A percentile compares a stretch with the other conserved stretches of the same genome.
Evolutionary conservation across 2,329 filamentous ascomycete genomes (phyloP).

Genomic region (Pestalotiopsis sp.): DNA sequence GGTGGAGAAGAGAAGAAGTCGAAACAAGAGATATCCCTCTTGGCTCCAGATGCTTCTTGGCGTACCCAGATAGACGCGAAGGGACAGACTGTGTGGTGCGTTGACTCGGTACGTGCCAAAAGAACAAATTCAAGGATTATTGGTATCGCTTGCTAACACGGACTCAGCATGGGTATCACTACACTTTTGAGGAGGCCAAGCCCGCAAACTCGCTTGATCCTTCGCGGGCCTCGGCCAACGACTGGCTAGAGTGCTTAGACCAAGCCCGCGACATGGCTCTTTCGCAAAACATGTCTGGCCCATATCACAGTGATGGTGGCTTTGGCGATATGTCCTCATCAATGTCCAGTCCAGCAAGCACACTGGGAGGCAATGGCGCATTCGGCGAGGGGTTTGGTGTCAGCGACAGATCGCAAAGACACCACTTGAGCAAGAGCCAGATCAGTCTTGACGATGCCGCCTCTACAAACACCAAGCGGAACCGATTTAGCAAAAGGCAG

Average conservation of each 20-base stretch:
- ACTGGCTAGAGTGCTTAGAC: slow-evolving; percentile 91
- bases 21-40: slow-evolving; percentile 88
- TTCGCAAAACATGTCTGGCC: slow-evolving; percentile 69
- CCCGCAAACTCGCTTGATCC: slow-evolving; percentile 57
- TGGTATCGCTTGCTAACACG: slow-evolving; percentile 12
- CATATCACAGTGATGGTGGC: slow-evolving; percentile 68
- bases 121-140: slow-evolving; percentile 8
- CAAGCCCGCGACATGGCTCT: slow-evolving; percentile 83
- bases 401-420: slow-evolving; percentile 57
- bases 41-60: slow-evolving; percentile 76
- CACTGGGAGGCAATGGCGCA: slow-evolving; percentile 63
- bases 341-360: slow-evolving; percentile 77
- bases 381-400: slow-evolving; percentile 53
- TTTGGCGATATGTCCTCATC: slow-evolving; percentile 72
- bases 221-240: slow-evolving; percentile 72
- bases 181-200: slow-evolving; percentile 92
- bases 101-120: slow-evolving; percentile 79
- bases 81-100: slow-evolving; percentile 83
- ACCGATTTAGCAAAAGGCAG: slow-evolving; percentile 87
- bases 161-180: slow-evolving; percentile 70
- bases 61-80: slow-evolving; percentile 83
- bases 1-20: slow-evolving; percentile 95
- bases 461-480: slow-evolving; percentile 51
- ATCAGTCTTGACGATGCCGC: slow-evolving; percentile 53
- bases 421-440: slow-evolving; percentile 63